Evolutionary conservation across 2,329 filamentous ascomycete genomes (phyloP).

Genomic region (Nemania serpens): DNA sequence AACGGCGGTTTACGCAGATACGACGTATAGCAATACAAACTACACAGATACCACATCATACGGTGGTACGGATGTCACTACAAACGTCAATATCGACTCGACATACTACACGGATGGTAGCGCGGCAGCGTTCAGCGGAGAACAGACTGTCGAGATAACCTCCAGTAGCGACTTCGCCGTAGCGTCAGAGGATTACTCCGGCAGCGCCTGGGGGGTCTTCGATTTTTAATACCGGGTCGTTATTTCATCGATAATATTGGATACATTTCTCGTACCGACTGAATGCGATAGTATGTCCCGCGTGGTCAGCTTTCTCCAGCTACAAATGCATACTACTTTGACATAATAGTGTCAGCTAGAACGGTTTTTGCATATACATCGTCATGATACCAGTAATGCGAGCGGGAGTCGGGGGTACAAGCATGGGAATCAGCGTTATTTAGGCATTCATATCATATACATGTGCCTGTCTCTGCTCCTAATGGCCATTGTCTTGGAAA

Average conservation of each 20-base stretch:
- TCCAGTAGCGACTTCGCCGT: constrained; percentile 25
- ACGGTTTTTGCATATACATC: constrained; percentile 2
- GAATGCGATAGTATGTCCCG: not conserved
- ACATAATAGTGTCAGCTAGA: not conserved
- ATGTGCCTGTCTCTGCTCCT: too few species aligned
- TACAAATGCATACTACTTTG: not conserved
- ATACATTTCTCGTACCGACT: not conserved
- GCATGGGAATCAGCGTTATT: not conserved
- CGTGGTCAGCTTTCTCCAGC: not conserved
- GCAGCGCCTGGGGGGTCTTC: constrained; percentile 32
- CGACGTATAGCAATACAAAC: constrained; percentile 9
- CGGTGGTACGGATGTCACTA: constrained; percentile 16
- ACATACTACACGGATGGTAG: constrained; percentile 11
- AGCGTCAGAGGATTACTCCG: constrained; percentile 34
- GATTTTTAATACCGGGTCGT: constrained; percentile 3
- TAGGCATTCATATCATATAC: not conserved
- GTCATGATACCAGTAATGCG: not conserved
- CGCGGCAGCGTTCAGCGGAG: constrained; percentile 19
- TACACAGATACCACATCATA: constrained; percentile 19
- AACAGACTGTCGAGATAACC: constrained; percentile 26
- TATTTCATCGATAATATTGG: not conserved
- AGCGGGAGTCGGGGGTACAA: not conserved
- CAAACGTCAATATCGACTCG: constrained; percentile 14
- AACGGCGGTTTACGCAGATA: constrained; percentile 7
- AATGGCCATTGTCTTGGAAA: too few species aligned